Base-by-base conservation (phyloP, 139 green algal species). In the Picocystis salinarum region DNA sequence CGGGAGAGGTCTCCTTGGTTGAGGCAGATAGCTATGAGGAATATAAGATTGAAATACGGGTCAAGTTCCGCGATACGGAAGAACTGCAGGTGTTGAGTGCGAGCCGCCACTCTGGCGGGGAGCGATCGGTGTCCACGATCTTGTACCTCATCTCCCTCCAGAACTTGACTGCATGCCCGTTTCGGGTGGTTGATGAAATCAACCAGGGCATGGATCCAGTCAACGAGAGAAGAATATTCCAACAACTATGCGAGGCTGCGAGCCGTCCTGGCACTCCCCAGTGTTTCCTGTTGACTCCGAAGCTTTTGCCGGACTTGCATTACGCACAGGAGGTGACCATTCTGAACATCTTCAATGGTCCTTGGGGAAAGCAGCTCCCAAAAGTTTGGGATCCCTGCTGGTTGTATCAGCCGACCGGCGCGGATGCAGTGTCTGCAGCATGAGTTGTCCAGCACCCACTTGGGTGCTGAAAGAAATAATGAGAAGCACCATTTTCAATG, bases 121-220 rank as follows among this genome's bases (percentile, higher is more conserved):
- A 99, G 76, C 71, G 83, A 33, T 82, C 69, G 3, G 81, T 96
- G 20, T 77, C 71, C 27, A 99, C 88, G 30, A 94, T 97, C 37
- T 58, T 97, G n/a, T 99, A 92, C 67, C 71, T 99, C 20, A 76
- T 97, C 5, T 72, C 86, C 5, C 71, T 98, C 42, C 79, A 93
- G 69, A 61, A 66, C 36, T 70, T 93, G 6, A 88, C 83, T 1
- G 53, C 61, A 5, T 80, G 68, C 23, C 85, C 88, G 3, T 98
- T 98, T 63, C 74, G 88, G 2, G 88, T 98, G 18, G 80, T 97
- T 23, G 88, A 98, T 53, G 88, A 98, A 61, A 98, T 98, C 70
- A 98, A 98, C 61, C 88, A 98, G 65, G 33, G 88, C 52, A 98
- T 98, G 83, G 87, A 96, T 62, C 63, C 67, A 2, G 58, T 64